Base-by-base conservation (phyloP, 2,329 filamentous ascomycete species). In the Aureobasidium subglaciale region DNA sequence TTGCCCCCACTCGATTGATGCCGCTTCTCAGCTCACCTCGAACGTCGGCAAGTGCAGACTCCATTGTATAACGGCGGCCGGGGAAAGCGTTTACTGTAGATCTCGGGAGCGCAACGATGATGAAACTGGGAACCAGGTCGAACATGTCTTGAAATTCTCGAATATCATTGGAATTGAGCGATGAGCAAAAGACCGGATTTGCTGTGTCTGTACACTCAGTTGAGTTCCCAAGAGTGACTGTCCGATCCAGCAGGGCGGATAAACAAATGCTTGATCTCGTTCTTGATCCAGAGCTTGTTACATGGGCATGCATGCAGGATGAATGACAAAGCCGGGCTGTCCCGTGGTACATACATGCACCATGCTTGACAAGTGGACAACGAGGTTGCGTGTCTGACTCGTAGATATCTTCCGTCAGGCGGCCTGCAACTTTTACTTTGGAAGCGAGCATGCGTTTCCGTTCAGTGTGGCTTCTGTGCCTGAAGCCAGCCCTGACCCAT, bases 11-110 rank as follows among this genome's bases (percentile, higher is more conserved):
- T 29, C 9, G 41, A 43, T 29, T 15, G 11, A 7, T 34, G 9
- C 20, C 20, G 13, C n/a, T 15, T 13, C 29, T 32, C 18, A 10
- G 13, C 16, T 5, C 41, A n/a, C 3, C 41, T 20, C 13, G 27
- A 15, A 9, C 18, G 25, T 20, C 18, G 9, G 2, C 40, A 42
- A 27, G 4, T 15, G n/a, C 42, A n/a, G 27, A 32, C 29, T 24
- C 29, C 30, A 24, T 29, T 15, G 24, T 16, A 15, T 8, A 49
- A 49, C 45, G 45, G 45, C 45, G 22, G 32, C 32, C 25, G 32
- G 30, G 32, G 45, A n/a, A 37, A 49, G 32, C 45, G 45, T 27
- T 49, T 20, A n/a, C n/a, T n/a, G n/a, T n/a, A 49, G 22, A 49
- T 37, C 32, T 37, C 29, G 20, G 45, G 22, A 27, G 32, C 27